A percentile compares a stretch with the other conserved stretches of the same genome.
Evolutionary conservation across 2,329 filamentous ascomycete genomes (phyloP).

Genomic region (Neurospora sp.): DNA sequence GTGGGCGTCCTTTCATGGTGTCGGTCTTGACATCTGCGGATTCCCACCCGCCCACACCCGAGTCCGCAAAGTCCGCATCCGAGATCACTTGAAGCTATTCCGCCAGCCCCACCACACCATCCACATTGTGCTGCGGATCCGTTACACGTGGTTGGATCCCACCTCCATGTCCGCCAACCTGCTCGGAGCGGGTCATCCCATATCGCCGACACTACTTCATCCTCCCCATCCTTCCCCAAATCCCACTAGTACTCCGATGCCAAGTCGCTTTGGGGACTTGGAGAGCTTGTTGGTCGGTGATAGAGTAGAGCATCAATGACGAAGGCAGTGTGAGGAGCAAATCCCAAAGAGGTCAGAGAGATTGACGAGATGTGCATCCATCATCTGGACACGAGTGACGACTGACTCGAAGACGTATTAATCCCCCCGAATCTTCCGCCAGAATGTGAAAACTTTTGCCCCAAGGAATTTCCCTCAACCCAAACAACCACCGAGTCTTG

Average conservation of each 20-base stretch:
- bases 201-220: not conserved
- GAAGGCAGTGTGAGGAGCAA: not conserved
- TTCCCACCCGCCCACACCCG: not conserved
- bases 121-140: not conserved
- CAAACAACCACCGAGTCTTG: not conserved
- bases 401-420: not conserved
- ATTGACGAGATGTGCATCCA: not conserved
- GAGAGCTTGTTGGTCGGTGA: not conserved
- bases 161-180: conserved; percentile 15
- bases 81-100: not conserved
- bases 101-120: not conserved
- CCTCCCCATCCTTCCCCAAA: not conserved
- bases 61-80: not conserved
- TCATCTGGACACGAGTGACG: not conserved
- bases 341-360: not conserved
- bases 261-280: not conserved
- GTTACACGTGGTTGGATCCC: conserved; percentile 6
- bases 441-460: not conserved
- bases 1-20: not conserved
- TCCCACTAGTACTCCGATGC: not conserved
- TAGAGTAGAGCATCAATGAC: not conserved
- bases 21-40: not conserved
- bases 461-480: not conserved
- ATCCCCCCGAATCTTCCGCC: not conserved
- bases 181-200: conserved; percentile 3